Percentiles rank a stretch among this genome's conserved stretches.
phyloP scores from a whole-genome alignment of 2,329 filamentous ascomycete species.

The Alternaria sp. region DNA sequence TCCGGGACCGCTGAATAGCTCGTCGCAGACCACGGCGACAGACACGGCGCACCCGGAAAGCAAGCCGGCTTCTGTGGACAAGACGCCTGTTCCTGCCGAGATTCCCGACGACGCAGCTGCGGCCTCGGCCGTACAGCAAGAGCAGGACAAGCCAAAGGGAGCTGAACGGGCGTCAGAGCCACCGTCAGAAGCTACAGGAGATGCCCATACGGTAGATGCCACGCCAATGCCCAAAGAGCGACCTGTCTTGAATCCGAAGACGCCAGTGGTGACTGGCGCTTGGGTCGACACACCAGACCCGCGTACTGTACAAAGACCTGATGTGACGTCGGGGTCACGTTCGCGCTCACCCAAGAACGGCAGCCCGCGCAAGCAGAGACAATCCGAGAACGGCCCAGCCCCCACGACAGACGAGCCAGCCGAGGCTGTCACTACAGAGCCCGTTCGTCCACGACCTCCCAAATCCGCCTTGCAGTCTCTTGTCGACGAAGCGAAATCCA shows the following conservation, averaged over 20 bases:
- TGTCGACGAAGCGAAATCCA: conserved; percentile 50
- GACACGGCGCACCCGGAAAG: conserved; percentile 7
- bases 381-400: conserved; percentile 18
- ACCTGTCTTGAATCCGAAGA: conserved; percentile 46
- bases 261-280: conserved; percentile 58
- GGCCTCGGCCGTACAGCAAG: conserved; percentile 5
- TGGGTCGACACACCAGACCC: conserved; percentile 59
- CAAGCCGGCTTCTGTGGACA: conserved; percentile 4
- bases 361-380: conserved; percentile 26
- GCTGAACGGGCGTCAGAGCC: conserved; percentile 15
- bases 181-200: conserved; percentile 3
- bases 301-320: conserved; percentile 30
- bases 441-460: conserved; percentile 39
- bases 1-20: conserved; percentile 23
- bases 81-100: conserved; percentile 11
- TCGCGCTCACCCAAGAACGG: conserved; percentile 31
- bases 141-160: conserved; percentile 19
- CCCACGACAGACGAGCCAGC: conserved; percentile 12
- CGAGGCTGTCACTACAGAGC: conserved; percentile 2
- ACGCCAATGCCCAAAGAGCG: conserved; percentile 42
- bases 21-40: conserved; percentile 22
- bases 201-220: conserved; percentile 29
- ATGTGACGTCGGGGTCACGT: conserved; percentile 20
- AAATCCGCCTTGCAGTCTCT: conserved; percentile 53
- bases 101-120: conserved; percentile 8